These are phyloP conservation scores for Russula ochroleuca DNA, from an alignment of 768 basidiomycete species.

Conservation along the genomic window DNA sequence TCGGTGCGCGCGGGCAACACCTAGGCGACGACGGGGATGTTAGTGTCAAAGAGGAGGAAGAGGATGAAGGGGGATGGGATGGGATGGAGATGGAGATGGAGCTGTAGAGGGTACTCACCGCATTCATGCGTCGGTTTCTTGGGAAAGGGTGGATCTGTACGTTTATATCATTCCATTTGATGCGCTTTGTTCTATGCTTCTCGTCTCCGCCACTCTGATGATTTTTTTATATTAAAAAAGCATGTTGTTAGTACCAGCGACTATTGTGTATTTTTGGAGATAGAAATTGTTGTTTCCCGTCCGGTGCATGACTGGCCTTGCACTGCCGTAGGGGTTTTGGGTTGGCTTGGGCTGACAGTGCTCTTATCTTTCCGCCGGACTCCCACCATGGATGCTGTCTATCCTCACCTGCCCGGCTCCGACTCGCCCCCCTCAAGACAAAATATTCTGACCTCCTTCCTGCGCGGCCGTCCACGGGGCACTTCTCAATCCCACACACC, in stretches of 20 bases:
- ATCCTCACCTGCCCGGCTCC: constrained; percentile 7
- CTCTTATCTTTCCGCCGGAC: not conserved
- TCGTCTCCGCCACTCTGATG: not conserved
- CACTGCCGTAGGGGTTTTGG: no score
- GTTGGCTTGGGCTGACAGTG: not conserved
- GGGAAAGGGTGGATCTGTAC: constrained; percentile 10
- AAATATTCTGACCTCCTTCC: constrained; percentile 68
- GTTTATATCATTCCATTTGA: constrained; percentile 3
- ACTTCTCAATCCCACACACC: constrained; percentile 54
- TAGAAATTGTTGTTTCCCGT: no score
- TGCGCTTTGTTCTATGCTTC: constrained; percentile 9
- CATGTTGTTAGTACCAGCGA: no score
- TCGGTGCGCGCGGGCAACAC: constrained; percentile 31
- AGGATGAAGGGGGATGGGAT: constrained; percentile 45
- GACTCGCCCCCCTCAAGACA: constrained; percentile 41
- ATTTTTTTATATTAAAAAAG: no score
- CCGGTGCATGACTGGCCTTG: no score
- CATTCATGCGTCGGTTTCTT: not conserved
- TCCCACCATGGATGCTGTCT: constrained; percentile 12
- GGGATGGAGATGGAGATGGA: constrained; percentile 68
- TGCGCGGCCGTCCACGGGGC: constrained; percentile 66
- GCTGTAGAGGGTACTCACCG: constrained; percentile 36
- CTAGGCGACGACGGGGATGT: constrained; percentile 43
- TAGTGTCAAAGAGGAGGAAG: constrained; percentile 43
- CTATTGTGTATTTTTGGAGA: no score